Evolutionary conservation across 371 early-diverging fungal species (phyloP).

Genomic region (Lichtheimia ramosa): DNA sequence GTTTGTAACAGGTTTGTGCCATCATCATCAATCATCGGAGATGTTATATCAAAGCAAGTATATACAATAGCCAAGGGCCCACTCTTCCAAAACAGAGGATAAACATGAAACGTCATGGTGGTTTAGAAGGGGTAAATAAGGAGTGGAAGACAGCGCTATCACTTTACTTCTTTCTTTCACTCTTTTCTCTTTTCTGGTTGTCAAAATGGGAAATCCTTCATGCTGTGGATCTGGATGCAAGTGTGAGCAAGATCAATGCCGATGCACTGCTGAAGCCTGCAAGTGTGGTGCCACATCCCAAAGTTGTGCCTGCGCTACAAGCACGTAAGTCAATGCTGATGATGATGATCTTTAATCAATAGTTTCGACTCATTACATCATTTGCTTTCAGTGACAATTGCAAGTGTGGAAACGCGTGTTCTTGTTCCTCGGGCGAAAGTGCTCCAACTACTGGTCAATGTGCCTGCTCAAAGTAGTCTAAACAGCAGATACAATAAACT

Average conservation of each 20-base stretch:
- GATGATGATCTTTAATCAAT: too few relatives aligned
- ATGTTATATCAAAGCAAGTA: too few relatives aligned
- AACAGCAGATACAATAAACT: background rate
- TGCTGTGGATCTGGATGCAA: slow-evolving; percentile 1
- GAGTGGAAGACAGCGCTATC: background rate
- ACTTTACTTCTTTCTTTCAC: background rate
- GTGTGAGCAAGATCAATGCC: background rate
- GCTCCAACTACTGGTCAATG: background rate
- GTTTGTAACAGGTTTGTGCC: too few relatives aligned
- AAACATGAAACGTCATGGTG: background rate
- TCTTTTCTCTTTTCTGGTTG: background rate
- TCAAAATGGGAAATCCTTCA: background rate
- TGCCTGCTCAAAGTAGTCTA: background rate
- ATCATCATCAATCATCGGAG: too few relatives aligned
- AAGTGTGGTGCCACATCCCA: background rate
- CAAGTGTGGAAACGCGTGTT: background rate
- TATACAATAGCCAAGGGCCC: too few relatives aligned
- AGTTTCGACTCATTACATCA: too few relatives aligned
- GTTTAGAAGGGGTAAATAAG: background rate
- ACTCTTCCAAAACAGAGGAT: too few relatives aligned
- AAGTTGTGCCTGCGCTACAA: too few relatives aligned
- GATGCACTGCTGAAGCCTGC: background rate
- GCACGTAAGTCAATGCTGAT: too few relatives aligned
- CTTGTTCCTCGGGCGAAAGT: background rate
- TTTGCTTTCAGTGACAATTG: background rate